Conservation (phyloP, 2,329 filamentous ascomycete species). For the Tolypocladium album region DNA sequence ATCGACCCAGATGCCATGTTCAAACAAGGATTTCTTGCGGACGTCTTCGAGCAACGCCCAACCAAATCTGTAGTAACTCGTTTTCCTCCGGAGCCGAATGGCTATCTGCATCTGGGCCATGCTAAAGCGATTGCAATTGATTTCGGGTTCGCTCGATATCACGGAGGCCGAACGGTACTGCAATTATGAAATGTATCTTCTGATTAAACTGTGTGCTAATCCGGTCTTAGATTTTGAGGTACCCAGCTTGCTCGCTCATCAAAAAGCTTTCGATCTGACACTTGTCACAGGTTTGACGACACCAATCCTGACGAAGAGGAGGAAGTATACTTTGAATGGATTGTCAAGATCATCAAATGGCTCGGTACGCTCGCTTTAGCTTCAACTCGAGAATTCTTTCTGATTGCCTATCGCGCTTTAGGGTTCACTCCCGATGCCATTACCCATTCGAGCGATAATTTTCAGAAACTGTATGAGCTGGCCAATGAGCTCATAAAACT, state of each 20-base stretch:
- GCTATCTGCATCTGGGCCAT: constrained; percentile 90
- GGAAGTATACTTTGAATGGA: constrained; percentile 79
- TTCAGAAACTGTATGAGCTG: constrained; percentile 70
- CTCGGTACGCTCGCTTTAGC: constrained; percentile 7
- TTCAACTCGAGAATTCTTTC: background rate
- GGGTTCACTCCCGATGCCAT: constrained; percentile 39
- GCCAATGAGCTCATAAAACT: constrained; percentile 69
- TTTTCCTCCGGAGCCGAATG: constrained; percentile 84
- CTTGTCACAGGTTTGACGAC: constrained; percentile 61
- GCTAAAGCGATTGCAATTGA: constrained; percentile 94
- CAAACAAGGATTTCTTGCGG: constrained; percentile 64
- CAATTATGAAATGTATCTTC: too few species aligned
- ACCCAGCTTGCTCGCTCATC: too few species aligned
- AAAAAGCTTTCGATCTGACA: constrained; percentile 1
- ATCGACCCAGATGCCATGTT: constrained; percentile 58
- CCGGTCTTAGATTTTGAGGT: background rate
- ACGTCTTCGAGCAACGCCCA: constrained; percentile 60
- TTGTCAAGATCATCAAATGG: constrained; percentile 81
- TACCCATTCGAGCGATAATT: constrained; percentile 82
- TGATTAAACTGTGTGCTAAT: too few species aligned
- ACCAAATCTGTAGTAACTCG: constrained; percentile 55
- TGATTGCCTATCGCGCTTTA: constrained; percentile 21
- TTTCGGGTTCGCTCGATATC: constrained; percentile 83
- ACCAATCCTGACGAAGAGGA: constrained; percentile 93
- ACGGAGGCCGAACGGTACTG: constrained; percentile 49